Base-by-base conservation (phyloP, 2,329 filamentous ascomycete genomes). In the Waltergamsia citrina region DNA sequence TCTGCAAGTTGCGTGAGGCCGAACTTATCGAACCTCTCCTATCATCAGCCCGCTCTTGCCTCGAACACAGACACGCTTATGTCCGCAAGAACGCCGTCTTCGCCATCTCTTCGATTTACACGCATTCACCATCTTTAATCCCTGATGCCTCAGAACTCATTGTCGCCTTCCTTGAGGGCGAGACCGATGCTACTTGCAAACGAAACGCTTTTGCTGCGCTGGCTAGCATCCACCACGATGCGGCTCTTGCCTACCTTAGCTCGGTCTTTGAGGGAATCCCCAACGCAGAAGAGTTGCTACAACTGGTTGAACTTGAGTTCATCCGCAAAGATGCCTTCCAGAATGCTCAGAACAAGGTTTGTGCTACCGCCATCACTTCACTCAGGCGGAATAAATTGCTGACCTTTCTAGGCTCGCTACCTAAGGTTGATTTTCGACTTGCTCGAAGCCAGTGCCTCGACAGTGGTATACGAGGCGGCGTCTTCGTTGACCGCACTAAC, bases 61-160 rank as follows among this genome's bases (percentile, higher is more conserved):
- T 98, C 41, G 88, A 95, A 58, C 88, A 98, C 60, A 80, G 92
- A 44, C 92, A 98, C 58, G 90, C 86, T 38, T 98, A 98, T 55
- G 92, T 98, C 37, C 85, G 92, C 52, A 98, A 98, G 69, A 96
- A 95, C 50, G 90, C 92, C 32, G 92, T 95, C 17, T 95, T 92
- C 59, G 92, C 92, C 18, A 77, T 98, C 41, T 78, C 92, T 11
- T 92, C 87, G 35, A 95, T 98, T 54, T 90, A 79, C 67, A 78
- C 82, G 53, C 87, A 95, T 63, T 90, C 85, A 19, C 87, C 92
- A 41, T 78, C 81, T 39, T 73, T 98, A 34, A 95, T 98, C 51
- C 92, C 92, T 28, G 92, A 98, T 60, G 92, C 92, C 19, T 80
- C 92, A 34, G 92, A 98, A 49, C 78, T 98, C 39, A 81, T 98